A percentile compares a stretch with the other conserved stretches of the same genome.
Conservation (phyloP, 352 stramenopile genomes). For the Pythium sukuiense region DNA sequence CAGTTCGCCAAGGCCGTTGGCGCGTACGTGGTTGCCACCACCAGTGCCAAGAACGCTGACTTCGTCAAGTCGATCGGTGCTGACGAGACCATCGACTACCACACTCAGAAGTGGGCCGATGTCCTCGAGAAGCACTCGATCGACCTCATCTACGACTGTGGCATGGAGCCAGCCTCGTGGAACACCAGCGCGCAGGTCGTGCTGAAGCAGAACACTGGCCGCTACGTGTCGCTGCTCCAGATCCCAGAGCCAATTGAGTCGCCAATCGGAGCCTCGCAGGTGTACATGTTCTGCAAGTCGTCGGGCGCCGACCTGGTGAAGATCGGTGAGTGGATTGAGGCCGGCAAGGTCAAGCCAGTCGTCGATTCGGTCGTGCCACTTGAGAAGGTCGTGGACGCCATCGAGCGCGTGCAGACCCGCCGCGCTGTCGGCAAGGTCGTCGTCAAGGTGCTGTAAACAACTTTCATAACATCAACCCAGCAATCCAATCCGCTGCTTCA, state of each 20-base stretch:
- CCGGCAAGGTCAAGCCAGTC: conserved; percentile 35
- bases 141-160: conserved; percentile 27
- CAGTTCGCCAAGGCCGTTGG: conserved; percentile 19
- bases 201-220: conserved; percentile 34
- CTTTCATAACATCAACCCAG: neutral
- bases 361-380: conserved; percentile 53
- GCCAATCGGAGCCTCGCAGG: conserved; percentile 17
- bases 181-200: conserved; percentile 37
- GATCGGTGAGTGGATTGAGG: conserved; percentile 44
- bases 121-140: conserved; percentile 27
- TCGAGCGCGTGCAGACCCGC: conserved; percentile 42
- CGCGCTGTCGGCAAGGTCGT: conserved; percentile 40
- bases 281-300: conserved; percentile 25
- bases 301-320: conserved; percentile 33
- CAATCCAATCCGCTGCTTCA: neutral
- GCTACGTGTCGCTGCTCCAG: conserved; percentile 38
- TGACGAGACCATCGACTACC: conserved; percentile 47
- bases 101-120: conserved; percentile 35
- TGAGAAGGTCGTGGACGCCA: conserved; percentile 44
- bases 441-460: conserved; percentile 21
- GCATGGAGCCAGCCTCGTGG: conserved; percentile 34
- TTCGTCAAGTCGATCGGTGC: conserved; percentile 36
- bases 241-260: conserved; percentile 39
- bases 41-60: conserved; percentile 37
- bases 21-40: conserved; percentile 29